Conservation (phyloP, 805 yeast genomes). For the Zygotorulaspora chibaensis region DNA sequence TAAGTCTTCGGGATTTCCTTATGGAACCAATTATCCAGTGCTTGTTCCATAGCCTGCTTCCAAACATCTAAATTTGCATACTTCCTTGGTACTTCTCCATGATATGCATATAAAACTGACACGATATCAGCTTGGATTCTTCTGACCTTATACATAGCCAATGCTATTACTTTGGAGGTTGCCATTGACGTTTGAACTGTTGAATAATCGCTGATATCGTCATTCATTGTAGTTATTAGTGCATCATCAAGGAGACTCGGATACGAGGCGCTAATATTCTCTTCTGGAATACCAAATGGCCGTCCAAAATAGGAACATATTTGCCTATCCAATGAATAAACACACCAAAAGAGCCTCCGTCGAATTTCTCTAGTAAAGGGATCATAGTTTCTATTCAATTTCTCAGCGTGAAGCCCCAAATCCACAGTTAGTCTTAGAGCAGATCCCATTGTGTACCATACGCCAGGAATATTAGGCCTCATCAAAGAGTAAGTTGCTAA, state of each 20-base stretch:
- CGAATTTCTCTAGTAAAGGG: constrained; percentile 63
- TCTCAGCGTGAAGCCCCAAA: constrained; percentile 76
- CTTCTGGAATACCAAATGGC: constrained; percentile 87
- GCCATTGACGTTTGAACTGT: constrained; percentile 40
- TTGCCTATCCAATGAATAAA: constrained; percentile 81
- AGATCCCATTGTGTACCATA: constrained; percentile 86
- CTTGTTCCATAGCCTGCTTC: constrained; percentile 49
- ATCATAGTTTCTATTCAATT: constrained; percentile 39
- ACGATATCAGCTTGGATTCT: constrained; percentile 75
- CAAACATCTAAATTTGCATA: constrained; percentile 54
- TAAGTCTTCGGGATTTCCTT: constrained; percentile 50
- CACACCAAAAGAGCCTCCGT: constrained; percentile 82
- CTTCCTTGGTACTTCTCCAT: constrained; percentile 64
- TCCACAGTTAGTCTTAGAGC: constrained; percentile 79
- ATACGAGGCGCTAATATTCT: constrained; percentile 62
- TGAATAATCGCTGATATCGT: constrained; percentile 39
- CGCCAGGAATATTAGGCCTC: constrained; percentile 88
- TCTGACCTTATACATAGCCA: constrained; percentile 65
- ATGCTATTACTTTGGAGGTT: constrained; percentile 64
- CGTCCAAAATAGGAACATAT: constrained; percentile 81
- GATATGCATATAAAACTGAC: constrained; percentile 60
- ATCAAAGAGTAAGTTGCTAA: constrained; percentile 70
- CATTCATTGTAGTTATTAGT: constrained; percentile 40
- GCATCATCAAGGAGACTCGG: constrained; percentile 77
- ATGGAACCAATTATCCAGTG: constrained; percentile 61